phyloP scores from a whole-genome alignment of 2,329 filamentous ascomycete species.

The Talaromyces albobiverticillius region DNA sequence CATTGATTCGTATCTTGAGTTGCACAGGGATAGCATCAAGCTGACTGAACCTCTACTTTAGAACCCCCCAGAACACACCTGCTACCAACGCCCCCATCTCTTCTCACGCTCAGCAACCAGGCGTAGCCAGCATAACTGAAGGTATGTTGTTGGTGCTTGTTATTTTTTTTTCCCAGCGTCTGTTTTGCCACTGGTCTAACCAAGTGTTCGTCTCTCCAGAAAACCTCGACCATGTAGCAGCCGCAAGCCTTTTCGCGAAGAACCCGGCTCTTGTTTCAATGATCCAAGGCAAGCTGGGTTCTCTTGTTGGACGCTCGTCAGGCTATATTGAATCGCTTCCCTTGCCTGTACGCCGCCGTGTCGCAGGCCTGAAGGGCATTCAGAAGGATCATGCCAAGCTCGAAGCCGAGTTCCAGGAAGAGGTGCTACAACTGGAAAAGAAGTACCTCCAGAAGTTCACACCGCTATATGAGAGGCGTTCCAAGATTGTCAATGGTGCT shows the following conservation, averaged over 20 bases:
- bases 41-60: conserved; percentile 41
- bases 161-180: conserved; percentile 4
- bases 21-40: conserved; percentile 16
- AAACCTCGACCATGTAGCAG: conserved; percentile 76
- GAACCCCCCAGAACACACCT: conserved; percentile 97
- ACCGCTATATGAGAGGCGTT: conserved; percentile 92
- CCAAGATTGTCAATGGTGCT: conserved; percentile 84
- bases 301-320: conserved; percentile 89
- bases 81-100: conserved; percentile 95
- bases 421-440: conserved; percentile 97
- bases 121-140: conserved; percentile 93
- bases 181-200: conserved; percentile 17
- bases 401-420: conserved; percentile 97
- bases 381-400: conserved; percentile 99
- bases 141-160: conserved; percentile 57
- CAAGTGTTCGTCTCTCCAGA: conserved; percentile 56
- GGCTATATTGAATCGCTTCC: conserved; percentile 98
- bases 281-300: conserved; percentile 95
- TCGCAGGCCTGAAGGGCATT: conserved; percentile 93
- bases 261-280: conserved; percentile 93
- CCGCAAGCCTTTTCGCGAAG: conserved; percentile 89
- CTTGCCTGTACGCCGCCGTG: conserved; percentile 81
- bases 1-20: conserved; percentile 1
- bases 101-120: conserved; percentile 93
- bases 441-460: conserved; percentile 99